Base-by-base conservation (phyloP, 805 yeast species). In the Metschnikowia drakensbergensis region DNA sequence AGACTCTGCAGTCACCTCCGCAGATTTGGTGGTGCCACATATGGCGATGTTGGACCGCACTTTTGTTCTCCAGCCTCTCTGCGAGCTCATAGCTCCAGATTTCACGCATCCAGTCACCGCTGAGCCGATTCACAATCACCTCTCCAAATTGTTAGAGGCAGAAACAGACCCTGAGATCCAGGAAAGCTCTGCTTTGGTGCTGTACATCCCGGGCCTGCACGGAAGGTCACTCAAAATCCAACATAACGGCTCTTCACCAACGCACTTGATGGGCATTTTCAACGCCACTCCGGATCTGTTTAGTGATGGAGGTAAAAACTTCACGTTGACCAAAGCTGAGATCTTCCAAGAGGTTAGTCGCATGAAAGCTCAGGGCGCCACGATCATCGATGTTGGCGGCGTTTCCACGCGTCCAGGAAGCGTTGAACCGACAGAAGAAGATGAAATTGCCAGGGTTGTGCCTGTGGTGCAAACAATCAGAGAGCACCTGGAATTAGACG, bases 251-350 rank as follows among this genome's bases (percentile, higher is more conserved):
- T 64, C 69, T 4, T 62, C 72, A 5, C 69, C 68, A n/a, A 88
- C 97, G 0, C 67, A 75, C 45, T 62, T 90, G 38, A 94, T 94
- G 99, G 94, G 89, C 1, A 84, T 94, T 42, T 66, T 94, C 54
- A 94, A 94, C 59, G 77, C 86, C 22, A 94, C 99, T 0, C 96
- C 97, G 0, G 97, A 94, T 65, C 90, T 97, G 1, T 94, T 94
- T 63, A 87, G 96, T 38, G 99, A 94, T 65, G 98, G 96, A 2
- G 89, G 94, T 0, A 60, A 61, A 13, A 52, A 57, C 35, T 55
- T 37, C 42, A 61, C 71, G 29, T 40, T 50, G 35, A 58, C 70
- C 1, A 60, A 71, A 5, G 75, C 67, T 0, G 65, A 66, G 8
- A 73, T 82, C 1, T 60, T 84, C 27, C 59, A 57, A 0, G 67